These are phyloP conservation scores for Chenopodium quinoa DNA, from an alignment of 148 eudicot genomes.

Conservation along the genomic window DNA sequence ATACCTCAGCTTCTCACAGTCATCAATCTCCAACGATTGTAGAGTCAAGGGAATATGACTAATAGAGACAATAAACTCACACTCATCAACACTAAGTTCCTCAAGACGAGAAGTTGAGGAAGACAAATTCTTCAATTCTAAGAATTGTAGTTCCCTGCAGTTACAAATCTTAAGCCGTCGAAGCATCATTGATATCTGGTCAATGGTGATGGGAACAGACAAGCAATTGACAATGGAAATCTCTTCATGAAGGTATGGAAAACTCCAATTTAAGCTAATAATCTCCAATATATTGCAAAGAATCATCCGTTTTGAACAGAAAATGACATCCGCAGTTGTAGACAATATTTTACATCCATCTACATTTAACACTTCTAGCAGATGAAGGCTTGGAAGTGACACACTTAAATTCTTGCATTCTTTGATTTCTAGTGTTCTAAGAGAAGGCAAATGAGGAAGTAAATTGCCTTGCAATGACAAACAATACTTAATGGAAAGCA, in stretches of 20 bases:
- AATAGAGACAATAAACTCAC: not conserved
- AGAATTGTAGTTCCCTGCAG: not conserved
- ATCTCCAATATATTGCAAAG: not conserved
- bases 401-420: not conserved
- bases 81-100: not conserved
- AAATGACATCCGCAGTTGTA: not conserved
- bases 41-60: not conserved
- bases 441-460: not conserved
- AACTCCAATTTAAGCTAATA: not conserved
- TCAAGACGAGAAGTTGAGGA: not conserved
- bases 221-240: not conserved
- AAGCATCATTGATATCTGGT: not conserved
- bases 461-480: not conserved
- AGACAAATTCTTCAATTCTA: not conserved
- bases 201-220: not conserved
- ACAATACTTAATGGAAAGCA: not conserved
- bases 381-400: not conserved
- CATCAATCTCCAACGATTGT: not conserved
- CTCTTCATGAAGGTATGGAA: not conserved
- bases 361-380: not conserved
- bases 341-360: not conserved
- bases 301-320: not conserved
- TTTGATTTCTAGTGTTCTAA: not conserved
- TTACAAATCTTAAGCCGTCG: not conserved
- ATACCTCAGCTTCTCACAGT: not conserved